Conservation (phyloP, 352 stramenopile species). For the Elongisporangium undulatum region DNA sequence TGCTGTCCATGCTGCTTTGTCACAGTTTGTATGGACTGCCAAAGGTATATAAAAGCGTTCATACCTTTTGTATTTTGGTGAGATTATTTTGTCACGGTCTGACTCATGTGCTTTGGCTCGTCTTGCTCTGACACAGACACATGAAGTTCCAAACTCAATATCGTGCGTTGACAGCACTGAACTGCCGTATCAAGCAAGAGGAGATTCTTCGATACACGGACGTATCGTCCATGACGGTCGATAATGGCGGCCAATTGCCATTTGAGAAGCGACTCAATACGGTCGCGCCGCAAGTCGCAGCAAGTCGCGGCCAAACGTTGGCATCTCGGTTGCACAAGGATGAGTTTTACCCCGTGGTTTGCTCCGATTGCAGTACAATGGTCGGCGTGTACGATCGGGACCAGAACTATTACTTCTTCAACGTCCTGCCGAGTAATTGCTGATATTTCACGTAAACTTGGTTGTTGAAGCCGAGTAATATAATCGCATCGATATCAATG, state of each 20-base stretch:
- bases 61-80: not conserved
- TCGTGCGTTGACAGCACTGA: constrained; percentile 48
- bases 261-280: constrained; percentile 38
- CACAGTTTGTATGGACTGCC: constrained; percentile 68
- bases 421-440: constrained; percentile 60
- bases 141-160: constrained; percentile 70
- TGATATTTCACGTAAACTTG: constrained; percentile 8
- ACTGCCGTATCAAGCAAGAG: constrained; percentile 68
- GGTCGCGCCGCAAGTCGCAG: constrained; percentile 10
- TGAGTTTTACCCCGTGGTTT: constrained; percentile 67
- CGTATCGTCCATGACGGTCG: constrained; percentile 6
- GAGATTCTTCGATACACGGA: constrained; percentile 55
- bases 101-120: not conserved
- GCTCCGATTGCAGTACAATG: constrained; percentile 70
- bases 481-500: not conserved
- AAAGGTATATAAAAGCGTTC: constrained; percentile 27
- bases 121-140: constrained; percentile 25
- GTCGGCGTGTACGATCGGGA: constrained; percentile 63
- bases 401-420: constrained; percentile 76
- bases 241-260: constrained; percentile 11
- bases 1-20: constrained; percentile 82
- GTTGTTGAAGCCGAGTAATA: not conserved
- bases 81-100: not conserved
- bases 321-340: constrained; percentile 28
- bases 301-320: constrained; percentile 9